Base-by-base conservation (phyloP, 345 rosid species). In the Salix caprea region DNA sequence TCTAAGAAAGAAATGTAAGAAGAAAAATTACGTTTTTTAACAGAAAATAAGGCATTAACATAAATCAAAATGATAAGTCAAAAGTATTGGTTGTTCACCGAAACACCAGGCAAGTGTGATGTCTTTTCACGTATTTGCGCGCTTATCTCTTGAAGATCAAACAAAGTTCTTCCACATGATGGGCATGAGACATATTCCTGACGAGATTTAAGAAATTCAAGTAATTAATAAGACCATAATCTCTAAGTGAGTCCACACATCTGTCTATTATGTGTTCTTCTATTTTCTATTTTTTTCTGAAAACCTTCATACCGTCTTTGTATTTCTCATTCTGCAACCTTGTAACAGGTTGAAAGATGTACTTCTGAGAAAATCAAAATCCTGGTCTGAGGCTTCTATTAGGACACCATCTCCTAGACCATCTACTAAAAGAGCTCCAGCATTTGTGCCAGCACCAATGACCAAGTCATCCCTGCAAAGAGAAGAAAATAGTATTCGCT, bases 311-410 rank as follows among this genome's bases (percentile, higher is more conserved):
- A 96, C 99, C 82, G 99, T 96, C 82, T 96, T 96, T 36, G 99
- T 96, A 73, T 93, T 96, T 67, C 99, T 89, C 99, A 96, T 96
- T 82, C 99, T 91, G 89, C 99, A 96, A 77, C 99, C 99, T 83
- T 96, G 98, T 48, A 96, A 88, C 54, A 93, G 85, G 87, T 96
- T 93, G 85, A 96, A 96, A 69, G 99, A 96, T 52, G 98, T 96
- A 66, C 89, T 84, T 77, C 97, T 86, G 56, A 96, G 89, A 76
- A 96, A 93, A 83, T 96, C 98, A 16, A 91, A 88, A 80, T 93
- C 99, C 81, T 96, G 94, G 73, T 84, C 97, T 3, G 81, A 88
- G 74, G 98, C 94, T 88, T 96, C 99, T 7, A 96, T 64, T 74
- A 96, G 81, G 81, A 96, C 21, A 72, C 99, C 99, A 80, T 96